Base-by-base conservation (phyloP, 371 early-diverging fungal genomes). In the Scutellospora calospora region DNA sequence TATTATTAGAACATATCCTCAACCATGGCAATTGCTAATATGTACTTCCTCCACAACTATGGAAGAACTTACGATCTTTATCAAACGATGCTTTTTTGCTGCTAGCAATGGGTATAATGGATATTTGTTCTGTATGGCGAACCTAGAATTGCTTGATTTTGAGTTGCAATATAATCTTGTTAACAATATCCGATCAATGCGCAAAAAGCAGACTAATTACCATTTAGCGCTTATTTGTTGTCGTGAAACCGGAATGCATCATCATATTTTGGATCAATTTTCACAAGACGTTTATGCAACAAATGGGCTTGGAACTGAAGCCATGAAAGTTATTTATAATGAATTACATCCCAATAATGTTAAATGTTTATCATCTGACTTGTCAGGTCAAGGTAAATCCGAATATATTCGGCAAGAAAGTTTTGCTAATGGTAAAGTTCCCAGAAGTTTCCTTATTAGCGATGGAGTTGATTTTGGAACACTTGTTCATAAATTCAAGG, bases 241-340 rank as follows among this genome's bases (percentile, higher is more conserved):
- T 27, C 45, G 63, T 5, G 59, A 65, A 54, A 18, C 29, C 18
- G 81, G 38, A 49, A 12, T 73, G 16, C 81, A 73, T 60, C 81
- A 81, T 60, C 81, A 81, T 49, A 81, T 81, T 81, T 73, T 81
- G 2, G 81, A 81, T 31, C 78, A 81, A 78, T 81, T 81, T 62
- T 33, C 62, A 22, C 54, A 81, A 41, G 57, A 79, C 12, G 62
- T 81, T 16, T 45, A 55, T 31, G 80, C 52, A 0, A 75, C 76
- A 20, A 49, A 27, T 12, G 81, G 81, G 2, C 62, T 81, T 41
- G 60, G 54, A 2, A 22, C 0, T 16, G 55, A 77, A 22, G 27
- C 76, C 18, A 81, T 81, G 81, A 59, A 76, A 62, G 9, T n/a
- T 1, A 63, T 81, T 22, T 76, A 76, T 60, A 14, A 27, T 16